Conservation (phyloP, 805 yeast genomes). For the Saturnispora saitoi region DNA sequence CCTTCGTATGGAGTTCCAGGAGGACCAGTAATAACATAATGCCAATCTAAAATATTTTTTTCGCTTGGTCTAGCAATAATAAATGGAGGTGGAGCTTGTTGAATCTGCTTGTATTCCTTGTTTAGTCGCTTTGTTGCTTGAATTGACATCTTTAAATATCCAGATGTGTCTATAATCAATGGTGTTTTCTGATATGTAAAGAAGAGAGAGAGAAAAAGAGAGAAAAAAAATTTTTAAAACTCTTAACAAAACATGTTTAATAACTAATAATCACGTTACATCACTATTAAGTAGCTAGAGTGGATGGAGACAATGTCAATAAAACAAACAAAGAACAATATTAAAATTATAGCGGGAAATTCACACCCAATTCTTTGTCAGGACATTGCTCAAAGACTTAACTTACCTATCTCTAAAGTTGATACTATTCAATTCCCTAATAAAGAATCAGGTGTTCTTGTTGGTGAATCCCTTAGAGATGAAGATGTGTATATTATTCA, state of each 20-base stretch:
- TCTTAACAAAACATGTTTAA: too few species aligned
- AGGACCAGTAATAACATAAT: conserved; percentile 86
- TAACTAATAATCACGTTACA: background rate
- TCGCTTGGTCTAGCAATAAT: conserved; percentile 83
- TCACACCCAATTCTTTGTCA: conserved; percentile 83
- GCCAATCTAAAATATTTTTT: conserved; percentile 85
- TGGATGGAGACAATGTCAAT: conserved; percentile 22
- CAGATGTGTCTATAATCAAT: background rate
- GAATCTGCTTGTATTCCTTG: conserved; percentile 72
- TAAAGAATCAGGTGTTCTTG: conserved; percentile 79
- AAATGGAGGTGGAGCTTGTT: conserved; percentile 76
- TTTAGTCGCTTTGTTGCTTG: conserved; percentile 42
- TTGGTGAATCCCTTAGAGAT: conserved; percentile 83
- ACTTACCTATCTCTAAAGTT: conserved; percentile 61
- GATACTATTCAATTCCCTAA: conserved; percentile 81
- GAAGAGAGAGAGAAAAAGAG: too few species aligned
- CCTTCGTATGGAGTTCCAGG: conserved; percentile 78
- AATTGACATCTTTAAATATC: conserved; percentile 22
- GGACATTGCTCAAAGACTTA: conserved; percentile 56
- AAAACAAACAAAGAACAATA: conserved; percentile 33
- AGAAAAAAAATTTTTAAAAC: too few species aligned
- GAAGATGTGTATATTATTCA: conserved; percentile 83
- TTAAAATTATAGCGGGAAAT: conserved; percentile 50
- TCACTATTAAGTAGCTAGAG: background rate
- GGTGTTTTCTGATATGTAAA: too few species aligned